These are phyloP conservation scores for Aechmea fasciata DNA, from an alignment of 176 grass and related monocot genomes.

Conservation along the genomic window DNA sequence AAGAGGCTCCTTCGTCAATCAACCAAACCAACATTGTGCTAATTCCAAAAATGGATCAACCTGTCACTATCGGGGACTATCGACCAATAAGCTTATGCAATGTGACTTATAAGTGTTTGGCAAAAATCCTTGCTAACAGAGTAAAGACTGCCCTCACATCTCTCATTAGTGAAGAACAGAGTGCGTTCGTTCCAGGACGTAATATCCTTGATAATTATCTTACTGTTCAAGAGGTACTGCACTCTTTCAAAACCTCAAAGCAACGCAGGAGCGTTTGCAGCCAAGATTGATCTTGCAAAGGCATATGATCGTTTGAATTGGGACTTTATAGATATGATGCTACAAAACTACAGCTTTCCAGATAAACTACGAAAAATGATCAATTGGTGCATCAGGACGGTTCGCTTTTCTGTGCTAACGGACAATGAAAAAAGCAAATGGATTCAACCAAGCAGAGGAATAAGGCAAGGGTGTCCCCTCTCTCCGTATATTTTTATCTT, in stretches of 20 bases:
- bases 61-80: no score
- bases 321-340: neutral
- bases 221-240: no score
- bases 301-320: neutral
- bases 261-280: neutral
- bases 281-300: neutral
- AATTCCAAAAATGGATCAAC: no score
- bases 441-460: no score
- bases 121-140: no score
- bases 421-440: no score
- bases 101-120: no score
- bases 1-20: no score
- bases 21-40: no score
- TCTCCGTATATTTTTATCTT: no score
- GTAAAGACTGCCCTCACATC: neutral
- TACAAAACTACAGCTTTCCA: neutral
- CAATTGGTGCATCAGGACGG: neutral
- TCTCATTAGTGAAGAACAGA: neutral
- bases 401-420: neutral
- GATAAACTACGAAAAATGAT: neutral
- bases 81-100: no score
- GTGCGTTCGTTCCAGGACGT: neutral
- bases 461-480: no score
- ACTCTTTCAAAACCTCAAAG: neutral
- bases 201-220: neutral